Conservation (phyloP, 1,139 yeast species). For the Candida frijolesensis region DNA sequence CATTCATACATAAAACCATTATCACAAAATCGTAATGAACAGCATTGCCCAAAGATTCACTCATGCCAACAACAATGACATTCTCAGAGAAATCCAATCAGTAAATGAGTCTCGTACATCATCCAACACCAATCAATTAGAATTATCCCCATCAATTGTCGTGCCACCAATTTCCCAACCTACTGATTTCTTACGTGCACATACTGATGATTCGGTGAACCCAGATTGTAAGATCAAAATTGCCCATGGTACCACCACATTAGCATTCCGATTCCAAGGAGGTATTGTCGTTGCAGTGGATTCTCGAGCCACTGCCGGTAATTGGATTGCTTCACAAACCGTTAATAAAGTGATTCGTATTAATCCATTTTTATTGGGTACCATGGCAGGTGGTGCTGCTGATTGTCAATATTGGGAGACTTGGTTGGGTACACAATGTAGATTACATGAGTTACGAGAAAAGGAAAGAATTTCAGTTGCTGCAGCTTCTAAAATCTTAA, state of each 20-base stretch:
- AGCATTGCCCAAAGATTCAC: constrained; percentile 43
- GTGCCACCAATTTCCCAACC: constrained; percentile 90
- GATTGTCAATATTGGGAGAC: constrained; percentile 99
- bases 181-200: constrained; percentile 94
- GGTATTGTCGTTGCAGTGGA: constrained; percentile 97
- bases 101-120: constrained; percentile 26
- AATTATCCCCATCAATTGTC: constrained; percentile 65
- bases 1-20: not conserved
- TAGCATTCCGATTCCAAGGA: constrained; percentile 93
- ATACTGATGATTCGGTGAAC: constrained; percentile 89
- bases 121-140: constrained; percentile 25
- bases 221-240: constrained; percentile 95
- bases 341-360: constrained; percentile 97
- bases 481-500: constrained; percentile 92
- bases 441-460: constrained; percentile 91
- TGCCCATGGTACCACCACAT: constrained; percentile 98
- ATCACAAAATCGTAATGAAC: constrained; percentile 31
- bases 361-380: constrained; percentile 92
- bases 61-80: constrained; percentile 30
- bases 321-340: constrained; percentile 97
- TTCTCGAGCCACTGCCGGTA: constrained; percentile 98
- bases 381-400: constrained; percentile 99
- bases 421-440: constrained; percentile 96
- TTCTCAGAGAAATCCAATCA: constrained; percentile 32
- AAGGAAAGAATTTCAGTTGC: constrained; percentile 95